Percentiles rank a stretch among this genome's conserved stretches.
These are phyloP conservation scores for Bisporella sp. DNA, from an alignment of 2,329 filamentous ascomycete genomes.

Conservation along the genomic window DNA sequence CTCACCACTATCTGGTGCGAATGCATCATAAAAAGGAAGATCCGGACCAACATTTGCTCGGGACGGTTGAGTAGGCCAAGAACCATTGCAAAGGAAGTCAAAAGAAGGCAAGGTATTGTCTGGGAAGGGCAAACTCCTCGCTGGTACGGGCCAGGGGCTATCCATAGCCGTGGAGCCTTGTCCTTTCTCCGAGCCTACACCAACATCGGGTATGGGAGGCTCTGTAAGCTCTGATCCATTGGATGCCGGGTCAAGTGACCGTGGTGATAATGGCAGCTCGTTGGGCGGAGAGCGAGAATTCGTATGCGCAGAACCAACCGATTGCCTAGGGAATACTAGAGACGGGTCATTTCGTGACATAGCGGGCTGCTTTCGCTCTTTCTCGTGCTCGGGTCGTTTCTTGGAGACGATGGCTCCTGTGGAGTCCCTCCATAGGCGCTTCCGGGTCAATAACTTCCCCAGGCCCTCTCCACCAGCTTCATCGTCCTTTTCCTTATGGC, in stretches of 20 bases:
- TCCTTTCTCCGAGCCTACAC: too few relatives aligned
- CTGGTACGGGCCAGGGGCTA: too few relatives aligned
- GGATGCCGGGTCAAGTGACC: background rate
- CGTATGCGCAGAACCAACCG: background rate
- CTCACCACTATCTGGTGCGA: slow-evolving; percentile 46
- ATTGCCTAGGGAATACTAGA: background rate
- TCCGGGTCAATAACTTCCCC: slow-evolving; percentile 45
- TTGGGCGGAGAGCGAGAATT: background rate
- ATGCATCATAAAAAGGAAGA: slow-evolving; percentile 45
- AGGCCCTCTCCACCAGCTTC: slow-evolving; percentile 46
- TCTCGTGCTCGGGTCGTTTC: slow-evolving; percentile 13
- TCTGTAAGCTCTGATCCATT: background rate
- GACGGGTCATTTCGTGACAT: background rate
- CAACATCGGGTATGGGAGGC: background rate
- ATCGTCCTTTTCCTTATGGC: slow-evolving; percentile 46
- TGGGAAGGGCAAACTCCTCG: too few relatives aligned
- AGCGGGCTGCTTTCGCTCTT: slow-evolving; percentile 26
- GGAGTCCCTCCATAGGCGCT: slow-evolving; percentile 47
- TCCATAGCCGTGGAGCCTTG: too few relatives aligned
- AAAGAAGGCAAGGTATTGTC: too few relatives aligned
- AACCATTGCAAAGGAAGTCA: too few relatives aligned
- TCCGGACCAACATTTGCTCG: slow-evolving; percentile 15
- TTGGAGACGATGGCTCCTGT: slow-evolving; percentile 43
- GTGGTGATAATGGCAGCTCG: background rate
- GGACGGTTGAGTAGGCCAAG: slow-evolving; percentile 5